These are phyloP conservation scores for Yamadazyma membranifaciens DNA, from an alignment of 1,139 yeast species.

Conservation along the genomic window DNA sequence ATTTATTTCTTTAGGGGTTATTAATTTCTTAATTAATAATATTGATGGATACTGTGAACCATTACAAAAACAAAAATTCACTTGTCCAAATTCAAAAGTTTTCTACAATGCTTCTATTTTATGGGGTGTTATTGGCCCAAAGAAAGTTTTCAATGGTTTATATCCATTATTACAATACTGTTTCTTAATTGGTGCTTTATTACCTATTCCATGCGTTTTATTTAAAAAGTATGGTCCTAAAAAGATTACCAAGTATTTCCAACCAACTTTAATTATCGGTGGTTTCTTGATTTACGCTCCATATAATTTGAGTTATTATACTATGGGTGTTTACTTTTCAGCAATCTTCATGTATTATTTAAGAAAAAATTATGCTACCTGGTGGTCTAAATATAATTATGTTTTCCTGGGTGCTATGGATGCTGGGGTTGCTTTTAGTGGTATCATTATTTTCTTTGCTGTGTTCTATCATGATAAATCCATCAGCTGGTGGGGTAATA, in stretches of 20 bases:
- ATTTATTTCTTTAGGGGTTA: constrained; percentile 49
- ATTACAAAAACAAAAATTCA: constrained; percentile 35
- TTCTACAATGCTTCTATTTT: constrained; percentile 51
- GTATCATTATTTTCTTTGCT: constrained; percentile 36
- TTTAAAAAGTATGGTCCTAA: constrained; percentile 33
- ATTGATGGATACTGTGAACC: constrained; percentile 41
- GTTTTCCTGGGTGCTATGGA: constrained; percentile 40
- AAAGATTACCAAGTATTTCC: constrained; percentile 27
- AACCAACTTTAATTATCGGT: constrained; percentile 37
- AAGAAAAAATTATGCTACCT: constrained; percentile 34
- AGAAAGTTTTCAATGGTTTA: constrained; percentile 44
- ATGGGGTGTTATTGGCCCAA: constrained; percentile 63
- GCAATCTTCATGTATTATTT: constrained; percentile 44
- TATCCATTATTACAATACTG: constrained; percentile 47
- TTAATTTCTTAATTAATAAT: constrained; percentile 45
- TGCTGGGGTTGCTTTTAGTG: constrained; percentile 39
- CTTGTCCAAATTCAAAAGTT: constrained; percentile 47
- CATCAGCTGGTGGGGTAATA: constrained; percentile 40
- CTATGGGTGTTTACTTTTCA: constrained; percentile 47
- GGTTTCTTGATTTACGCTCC: constrained; percentile 48
- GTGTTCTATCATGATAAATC: constrained; percentile 26
- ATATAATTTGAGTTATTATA: constrained; percentile 50
- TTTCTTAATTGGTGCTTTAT: constrained; percentile 50
- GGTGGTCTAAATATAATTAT: constrained; percentile 42
- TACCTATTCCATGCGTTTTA: constrained; percentile 39